Evolutionary conservation across 202 grass and related monocot species (phyloP), one percentile per base, ranked within the genome.

Genomic region (Panicum hallii): DNA sequence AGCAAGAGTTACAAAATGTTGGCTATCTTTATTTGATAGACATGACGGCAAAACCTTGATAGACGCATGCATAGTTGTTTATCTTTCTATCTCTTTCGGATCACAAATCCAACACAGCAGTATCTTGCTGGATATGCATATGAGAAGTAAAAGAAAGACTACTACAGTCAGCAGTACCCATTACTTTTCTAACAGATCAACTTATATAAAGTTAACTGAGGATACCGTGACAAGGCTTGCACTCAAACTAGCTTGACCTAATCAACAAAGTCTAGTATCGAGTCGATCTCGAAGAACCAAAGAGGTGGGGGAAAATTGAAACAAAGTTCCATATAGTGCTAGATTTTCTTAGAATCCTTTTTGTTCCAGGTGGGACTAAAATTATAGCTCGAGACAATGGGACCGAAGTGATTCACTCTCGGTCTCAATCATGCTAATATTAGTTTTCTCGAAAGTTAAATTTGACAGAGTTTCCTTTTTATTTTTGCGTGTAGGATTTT

Each of bases 61-160:
- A 30, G 23, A 43, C 15, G 60, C 50, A 62, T 62, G 68, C 53
- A 0, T 5, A 58, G 41, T 86, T 75, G 52, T 86, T 46, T 83
- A 74, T 83, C 0, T 4, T 87, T 79, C 48, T 40, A 17, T 87
- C 80, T 79, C 60, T 90, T 79, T 90, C 67, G 7, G 75, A 83
- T 87, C 50, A 52, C 46, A 78, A 72, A 67, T 17, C 72, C 66
- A 72, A 45, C 36, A 50, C 52, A 79, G 6, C 65, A 54, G 43
- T 54, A 56, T 67, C 50, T 40, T 44, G 22, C 26, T 70, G 43
- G 52, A 80, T 63, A 50, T 23, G 57, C 14, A 42, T 23, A 26
- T 20, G 49, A 57, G 14, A 55, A 32, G 47, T 56, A 69, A 79
- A 83, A 86, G 41, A 53, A 72, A 83, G 42, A 61, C 74, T 67